Base-by-base conservation (phyloP, 306 rosid species). In the Elaeagnus macrophylla region DNA sequence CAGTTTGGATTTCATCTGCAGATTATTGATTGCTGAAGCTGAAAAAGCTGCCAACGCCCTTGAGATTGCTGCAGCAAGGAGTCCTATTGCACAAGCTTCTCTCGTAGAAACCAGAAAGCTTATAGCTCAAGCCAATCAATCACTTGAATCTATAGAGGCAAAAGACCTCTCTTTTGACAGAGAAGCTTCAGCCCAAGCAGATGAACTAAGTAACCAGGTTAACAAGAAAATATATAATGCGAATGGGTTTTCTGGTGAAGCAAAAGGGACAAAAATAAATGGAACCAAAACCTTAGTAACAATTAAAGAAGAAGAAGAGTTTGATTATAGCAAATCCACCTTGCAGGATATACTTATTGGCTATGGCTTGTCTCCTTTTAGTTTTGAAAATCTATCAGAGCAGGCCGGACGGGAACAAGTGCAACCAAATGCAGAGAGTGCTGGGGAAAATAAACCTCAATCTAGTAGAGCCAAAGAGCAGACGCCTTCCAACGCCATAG, bases 21-120 rank as follows among this genome's bases (percentile, higher is more conserved):
- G 99, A 65, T 68, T 82, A 58, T 64, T 91, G 83, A 91, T 91
- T 77, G 81, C 82, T 42, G 96, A 91, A 82, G 96, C 99, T 57
- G 89, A 91, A 76, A 87, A 80, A 70, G 99, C 99, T 19, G 95
- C 99, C 73, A 71, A 75, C 75, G 88, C 77, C 59, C 94, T 91
- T 47, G 99, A 87, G 78, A 75, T 70, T 67, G 87, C 95, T 37
- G 99, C 99, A 3, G 67, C 64, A 7, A 87, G 58, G 79, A 91
- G 89, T 64, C 81, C 94, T 45, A 54, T 79, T 58, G 96, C 85
- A 48, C 95, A 51, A 68, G 94, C 88, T 68, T 91, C 99, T 54
- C 82, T 87, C 51, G 39, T 77, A 51, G 95, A 87, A 79, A 78
- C 89, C 37, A 79, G 99, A 73, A 85, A 78, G 75, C 85, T 91